Percentiles rank a stretch among this genome's conserved stretches.
These are phyloP conservation scores for Trichosanthes truncata DNA, from an alignment of 306 rosid genomes.

Conservation along the genomic window DNA sequence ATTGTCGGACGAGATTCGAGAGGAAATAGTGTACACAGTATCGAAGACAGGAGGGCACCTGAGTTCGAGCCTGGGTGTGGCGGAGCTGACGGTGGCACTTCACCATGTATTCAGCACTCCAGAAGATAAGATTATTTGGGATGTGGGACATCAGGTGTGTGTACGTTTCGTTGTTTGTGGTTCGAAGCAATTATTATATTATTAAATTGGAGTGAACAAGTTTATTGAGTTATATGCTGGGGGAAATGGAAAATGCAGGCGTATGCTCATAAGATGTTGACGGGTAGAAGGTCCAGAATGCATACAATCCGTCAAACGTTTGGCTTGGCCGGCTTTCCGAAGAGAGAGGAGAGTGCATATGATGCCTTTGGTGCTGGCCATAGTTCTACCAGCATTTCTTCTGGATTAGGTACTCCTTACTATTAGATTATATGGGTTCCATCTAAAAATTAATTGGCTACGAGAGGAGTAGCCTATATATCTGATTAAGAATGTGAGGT, in stretches of 20 bases:
- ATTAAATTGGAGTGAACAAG: too few relatives aligned
- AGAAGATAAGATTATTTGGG: conserved; percentile 61
- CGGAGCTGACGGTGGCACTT: conserved; percentile 57
- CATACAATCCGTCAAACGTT: conserved; percentile 45
- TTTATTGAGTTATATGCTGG: too few relatives aligned
- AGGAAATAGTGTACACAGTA: conserved; percentile 24
- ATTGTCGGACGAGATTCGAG: conserved; percentile 21
- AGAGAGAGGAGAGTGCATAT: conserved; percentile 47
- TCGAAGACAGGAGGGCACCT: conserved; percentile 50
- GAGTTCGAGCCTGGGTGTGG: conserved; percentile 63
- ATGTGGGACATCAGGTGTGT: conserved; percentile 61
- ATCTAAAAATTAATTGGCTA: too few relatives aligned
- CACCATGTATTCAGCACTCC: conserved; percentile 57
- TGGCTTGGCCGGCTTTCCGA: conserved; percentile 67
- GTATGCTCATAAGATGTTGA: conserved; percentile 56
- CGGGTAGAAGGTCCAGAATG: conserved; percentile 63
- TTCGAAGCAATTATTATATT: too few relatives aligned
- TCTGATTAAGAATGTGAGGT: too few relatives aligned
- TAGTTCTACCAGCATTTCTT: conserved; percentile 64
- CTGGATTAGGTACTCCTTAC: conserved; percentile 38
- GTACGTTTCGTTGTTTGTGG: too few relatives aligned
- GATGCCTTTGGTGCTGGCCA: conserved; percentile 67
- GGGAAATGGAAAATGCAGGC: conserved; percentile 21
- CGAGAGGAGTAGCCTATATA: too few relatives aligned
- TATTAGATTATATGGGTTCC: too few relatives aligned